Conservation (phyloP, 2,329 filamentous ascomycete genomes). For the Fusarium tupiense region DNA sequence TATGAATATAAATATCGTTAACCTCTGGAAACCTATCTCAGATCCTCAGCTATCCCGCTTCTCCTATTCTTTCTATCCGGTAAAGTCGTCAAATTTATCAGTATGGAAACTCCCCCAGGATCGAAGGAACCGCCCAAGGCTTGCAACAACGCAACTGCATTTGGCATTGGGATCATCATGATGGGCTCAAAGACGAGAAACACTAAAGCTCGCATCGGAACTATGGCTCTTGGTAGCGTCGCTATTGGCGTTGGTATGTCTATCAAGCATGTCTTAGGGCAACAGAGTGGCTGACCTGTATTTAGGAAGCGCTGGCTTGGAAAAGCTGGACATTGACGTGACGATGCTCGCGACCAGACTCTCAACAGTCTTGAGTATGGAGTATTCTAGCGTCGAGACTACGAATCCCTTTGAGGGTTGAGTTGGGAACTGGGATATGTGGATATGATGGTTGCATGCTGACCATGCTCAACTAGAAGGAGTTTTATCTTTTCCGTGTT, state of each 20-base stretch:
- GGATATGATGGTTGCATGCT: background rate
- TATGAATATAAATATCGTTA: background rate
- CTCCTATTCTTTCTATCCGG: background rate
- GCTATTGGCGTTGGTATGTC: background rate
- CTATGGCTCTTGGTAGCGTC: background rate
- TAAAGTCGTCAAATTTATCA: background rate
- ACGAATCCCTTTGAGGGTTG: conserved; percentile 1
- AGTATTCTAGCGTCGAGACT: background rate
- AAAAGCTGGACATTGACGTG: background rate
- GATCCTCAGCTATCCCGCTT: background rate
- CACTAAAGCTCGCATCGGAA: background rate
- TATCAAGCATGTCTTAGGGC: background rate
- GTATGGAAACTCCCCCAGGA: background rate
- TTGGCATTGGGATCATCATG: background rate
- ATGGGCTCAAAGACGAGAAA: background rate
- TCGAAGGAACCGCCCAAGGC: background rate
- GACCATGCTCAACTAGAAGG: background rate
- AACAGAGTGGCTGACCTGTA: background rate
- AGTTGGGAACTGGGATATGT: background rate
- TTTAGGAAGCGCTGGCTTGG: background rate
- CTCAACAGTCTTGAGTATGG: background rate
- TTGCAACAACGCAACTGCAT: background rate
- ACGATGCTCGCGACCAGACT: background rate
- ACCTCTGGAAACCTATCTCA: background rate
- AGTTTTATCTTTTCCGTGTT: background rate